Evolutionary conservation across 768 basidiomycete species (phyloP).

Genomic region (Naganishia randhawae): DNA sequence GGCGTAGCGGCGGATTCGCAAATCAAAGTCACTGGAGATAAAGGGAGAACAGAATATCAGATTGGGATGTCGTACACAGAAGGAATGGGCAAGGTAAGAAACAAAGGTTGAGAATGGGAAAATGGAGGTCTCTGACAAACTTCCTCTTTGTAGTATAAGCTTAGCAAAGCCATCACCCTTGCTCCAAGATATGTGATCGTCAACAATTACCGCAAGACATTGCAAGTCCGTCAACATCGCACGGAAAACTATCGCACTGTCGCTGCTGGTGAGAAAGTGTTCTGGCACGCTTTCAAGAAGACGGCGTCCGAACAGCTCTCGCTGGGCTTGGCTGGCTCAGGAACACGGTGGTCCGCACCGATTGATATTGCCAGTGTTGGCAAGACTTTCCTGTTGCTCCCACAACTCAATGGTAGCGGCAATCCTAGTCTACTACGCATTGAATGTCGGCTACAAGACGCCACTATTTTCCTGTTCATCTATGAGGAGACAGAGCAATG

Average conservation of each 20-base stretch:
- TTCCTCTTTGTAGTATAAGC: slow-evolving; percentile 63
- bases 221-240: slow-evolving; percentile 81
- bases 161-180: slow-evolving; percentile 87
- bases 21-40: slow-evolving; percentile 64
- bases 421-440: slow-evolving; percentile 42
- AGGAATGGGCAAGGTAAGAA: slow-evolving; percentile 73
- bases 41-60: slow-evolving; percentile 64
- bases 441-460: slow-evolving; percentile 75
- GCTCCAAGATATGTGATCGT: slow-evolving; percentile 85
- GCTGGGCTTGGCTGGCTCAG: slow-evolving; percentile 77
- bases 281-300: slow-evolving; percentile 64
- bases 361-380: slow-evolving; percentile 92
- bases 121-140: slow-evolving; percentile 13
- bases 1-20: slow-evolving; percentile 87
- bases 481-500: slow-evolving; percentile 65
- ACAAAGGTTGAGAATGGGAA: not conserved
- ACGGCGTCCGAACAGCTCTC: slow-evolving; percentile 69
- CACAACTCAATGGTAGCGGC: slow-evolving; percentile 9
- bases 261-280: slow-evolving; percentile 64
- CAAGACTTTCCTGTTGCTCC: slow-evolving; percentile 47
- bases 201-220: slow-evolving; percentile 66
- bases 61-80: slow-evolving; percentile 87
- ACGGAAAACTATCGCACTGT: slow-evolving; percentile 60
- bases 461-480: slow-evolving; percentile 83
- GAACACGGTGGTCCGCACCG: slow-evolving; percentile 83